These are phyloP conservation scores for Ceratobasidium sp. DNA, from an alignment of 1,284 basidiomycete genomes.

Conservation along the genomic window DNA sequence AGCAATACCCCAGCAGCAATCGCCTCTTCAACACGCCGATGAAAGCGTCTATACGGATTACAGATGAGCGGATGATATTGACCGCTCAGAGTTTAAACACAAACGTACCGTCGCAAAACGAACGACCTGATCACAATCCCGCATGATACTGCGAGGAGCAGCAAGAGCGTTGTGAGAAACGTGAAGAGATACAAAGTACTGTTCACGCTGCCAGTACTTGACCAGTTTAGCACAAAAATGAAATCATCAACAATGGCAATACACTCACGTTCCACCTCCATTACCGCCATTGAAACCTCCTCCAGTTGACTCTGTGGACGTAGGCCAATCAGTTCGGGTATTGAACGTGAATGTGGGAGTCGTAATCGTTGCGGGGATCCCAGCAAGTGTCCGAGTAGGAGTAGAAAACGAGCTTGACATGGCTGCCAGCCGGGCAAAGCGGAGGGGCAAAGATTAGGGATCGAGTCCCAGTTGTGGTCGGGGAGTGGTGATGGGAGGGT, in stretches of 20 bases:
- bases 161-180: constrained; percentile 54
- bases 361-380: background rate
- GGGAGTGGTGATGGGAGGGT: constrained; percentile 5
- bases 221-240: background rate
- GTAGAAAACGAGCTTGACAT: background rate
- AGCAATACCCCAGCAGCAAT: constrained; percentile 51
- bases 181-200: constrained; percentile 54
- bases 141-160: constrained; percentile 52
- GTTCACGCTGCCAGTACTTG: constrained; percentile 11
- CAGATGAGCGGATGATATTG: constrained; percentile 12
- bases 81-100: background rate
- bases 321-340: background rate
- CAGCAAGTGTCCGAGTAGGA: constrained; percentile 6
- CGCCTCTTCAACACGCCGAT: constrained; percentile 50
- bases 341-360: background rate
- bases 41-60: constrained; percentile 48
- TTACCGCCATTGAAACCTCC: constrained; percentile 12
- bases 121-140: constrained; percentile 52
- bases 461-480: background rate
- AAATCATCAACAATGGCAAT: background rate
- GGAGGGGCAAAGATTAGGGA: background rate
- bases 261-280: constrained; percentile 13
- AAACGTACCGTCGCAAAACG: constrained; percentile 47
- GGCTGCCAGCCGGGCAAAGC: too few relatives aligned
- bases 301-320: background rate